Evolutionary conservation across 345 rosid genomes (phyloP), one percentile per base, ranked within the genome.

Genomic region (Murraya paniculata): DNA sequence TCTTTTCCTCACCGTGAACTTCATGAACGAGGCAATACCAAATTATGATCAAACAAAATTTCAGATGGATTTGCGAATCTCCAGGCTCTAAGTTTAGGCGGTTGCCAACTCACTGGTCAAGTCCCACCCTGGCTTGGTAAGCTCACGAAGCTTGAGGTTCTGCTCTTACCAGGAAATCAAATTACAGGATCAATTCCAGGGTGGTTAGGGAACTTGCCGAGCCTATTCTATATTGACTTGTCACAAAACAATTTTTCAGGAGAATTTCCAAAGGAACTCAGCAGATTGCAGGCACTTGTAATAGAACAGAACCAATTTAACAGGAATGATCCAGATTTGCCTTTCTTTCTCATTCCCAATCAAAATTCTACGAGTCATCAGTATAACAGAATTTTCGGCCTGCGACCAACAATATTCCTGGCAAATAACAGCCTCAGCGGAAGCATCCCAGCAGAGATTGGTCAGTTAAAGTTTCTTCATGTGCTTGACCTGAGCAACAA

Each of bases 71-170:
- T 82, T 71, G 50, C 77, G 45, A 81, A 77, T 73, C 82, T 81
- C 71, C 66, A 76, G 75, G 65, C 79, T 73, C 55, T 81, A 8
- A 65, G 71, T 24, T 36, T 81, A 33, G 79, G 81, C 28, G 73
- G 77, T 59, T 84, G 75, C 72, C 35, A 65, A 58, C 72, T 82
- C 31, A 36, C 41, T 7, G 87, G 85, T 39, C 80, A 74, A 56
- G 64, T 82, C 31, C 85, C 85, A 4, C 58, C 56, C 14, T 82
- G 87, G 87, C 53, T 85, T 25, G 62, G 75, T 50, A 71, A 65
- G 18, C 79, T 85, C 25, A 74, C 24, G 35, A 57, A 55, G 50
- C 74, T 81, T 8, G 59, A 79, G 39, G 81, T 79, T 7, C 36
- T 84, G 71, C 85, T 81, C 36, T 39, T 81, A 61, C 73, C 85